A percentile compares a stretch with the other conserved stretches of the same genome.
Evolutionary conservation across 202 grass and related monocot genomes (phyloP).

Genomic region (Dendrocalamus latiflorus): DNA sequence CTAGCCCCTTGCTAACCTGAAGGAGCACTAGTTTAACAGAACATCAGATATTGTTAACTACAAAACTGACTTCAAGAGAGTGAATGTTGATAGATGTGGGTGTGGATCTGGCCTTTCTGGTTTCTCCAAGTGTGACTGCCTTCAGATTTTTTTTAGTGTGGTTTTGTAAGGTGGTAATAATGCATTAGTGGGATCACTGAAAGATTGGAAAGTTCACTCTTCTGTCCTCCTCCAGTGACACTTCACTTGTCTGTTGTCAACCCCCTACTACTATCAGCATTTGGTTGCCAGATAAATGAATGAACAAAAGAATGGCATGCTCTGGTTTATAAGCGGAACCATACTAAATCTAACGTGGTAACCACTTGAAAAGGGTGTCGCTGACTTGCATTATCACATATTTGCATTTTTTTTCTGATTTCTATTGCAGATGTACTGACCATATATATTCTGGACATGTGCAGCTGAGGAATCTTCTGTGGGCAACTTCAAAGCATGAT

Average conservation of each 20-base stretch:
- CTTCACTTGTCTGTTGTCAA: neutral
- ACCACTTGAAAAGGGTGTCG: neutral
- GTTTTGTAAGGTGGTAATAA: neutral
- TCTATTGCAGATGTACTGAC: neutral
- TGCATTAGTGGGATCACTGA: neutral
- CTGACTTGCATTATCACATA: neutral
- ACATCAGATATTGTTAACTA: too few species aligned
- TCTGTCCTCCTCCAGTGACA: neutral
- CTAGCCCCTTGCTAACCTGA: neutral
- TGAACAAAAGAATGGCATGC: neutral
- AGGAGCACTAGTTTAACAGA: neutral
- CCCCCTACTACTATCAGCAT: neutral
- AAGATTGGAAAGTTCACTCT: neutral
- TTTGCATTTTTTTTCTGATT: neutral
- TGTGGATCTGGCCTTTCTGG: neutral
- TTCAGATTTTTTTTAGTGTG: neutral
- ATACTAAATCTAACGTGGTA: neutral
- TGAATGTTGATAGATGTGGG: neutral
- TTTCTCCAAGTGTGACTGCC: neutral
- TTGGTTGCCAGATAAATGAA: too few species aligned
- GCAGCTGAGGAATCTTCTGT: too few species aligned
- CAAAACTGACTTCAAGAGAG: neutral
- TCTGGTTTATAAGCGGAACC: neutral
- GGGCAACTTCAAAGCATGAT: conserved; percentile 87
- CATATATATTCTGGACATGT: too few species aligned